Percentiles rank a stretch among this genome's conserved stretches.
Evolutionary conservation across 2,329 filamentous ascomycete genomes (phyloP).

Genomic region (Sporothrix sp.): DNA sequence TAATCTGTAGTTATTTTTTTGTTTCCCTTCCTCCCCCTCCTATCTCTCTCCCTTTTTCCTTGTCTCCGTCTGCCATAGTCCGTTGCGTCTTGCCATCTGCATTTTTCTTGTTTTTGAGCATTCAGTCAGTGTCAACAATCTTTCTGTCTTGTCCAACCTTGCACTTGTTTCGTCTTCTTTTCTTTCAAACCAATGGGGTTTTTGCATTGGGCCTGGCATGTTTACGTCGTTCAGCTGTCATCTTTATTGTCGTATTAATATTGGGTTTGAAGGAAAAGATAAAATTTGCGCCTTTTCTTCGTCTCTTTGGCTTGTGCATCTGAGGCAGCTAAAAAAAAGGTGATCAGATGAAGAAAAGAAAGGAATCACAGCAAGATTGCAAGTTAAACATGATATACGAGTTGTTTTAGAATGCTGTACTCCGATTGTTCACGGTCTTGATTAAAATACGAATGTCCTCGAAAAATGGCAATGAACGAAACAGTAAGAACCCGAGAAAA

Average conservation of each 20-base stretch:
- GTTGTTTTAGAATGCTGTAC: no score
- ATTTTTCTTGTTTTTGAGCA: not conserved
- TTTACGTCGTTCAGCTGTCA: slow-evolving; percentile 2
- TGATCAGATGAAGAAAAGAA: not conserved
- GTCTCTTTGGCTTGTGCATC: slow-evolving; percentile 6
- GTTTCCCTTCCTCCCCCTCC: slow-evolving; percentile 1
- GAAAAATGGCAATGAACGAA: not conserved
- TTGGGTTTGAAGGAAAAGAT: slow-evolving; percentile 7
- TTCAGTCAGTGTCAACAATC: no score
- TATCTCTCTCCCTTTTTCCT: not conserved
- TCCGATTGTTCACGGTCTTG: no score
- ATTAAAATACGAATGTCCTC: not conserved
- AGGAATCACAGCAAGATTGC: not conserved
- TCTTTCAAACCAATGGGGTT: slow-evolving; percentile 2
- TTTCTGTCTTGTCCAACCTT: not conserved
- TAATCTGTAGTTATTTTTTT: slow-evolving; percentile 5
- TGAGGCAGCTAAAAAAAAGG: slow-evolving; percentile 1
- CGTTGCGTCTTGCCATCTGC: not conserved
- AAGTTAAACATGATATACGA: not conserved
- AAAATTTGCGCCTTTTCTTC: not conserved
- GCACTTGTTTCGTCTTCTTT: not conserved
- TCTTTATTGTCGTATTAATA: slow-evolving; percentile 12
- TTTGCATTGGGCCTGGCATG: slow-evolving; percentile 18
- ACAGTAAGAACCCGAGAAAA: not conserved
- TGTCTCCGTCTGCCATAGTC: not conserved